Evolutionary conservation across 495 filamentous ascomycete species (phyloP), one percentile per base, ranked within the genome.

Genomic region (Articulospora tetracladia): DNA sequence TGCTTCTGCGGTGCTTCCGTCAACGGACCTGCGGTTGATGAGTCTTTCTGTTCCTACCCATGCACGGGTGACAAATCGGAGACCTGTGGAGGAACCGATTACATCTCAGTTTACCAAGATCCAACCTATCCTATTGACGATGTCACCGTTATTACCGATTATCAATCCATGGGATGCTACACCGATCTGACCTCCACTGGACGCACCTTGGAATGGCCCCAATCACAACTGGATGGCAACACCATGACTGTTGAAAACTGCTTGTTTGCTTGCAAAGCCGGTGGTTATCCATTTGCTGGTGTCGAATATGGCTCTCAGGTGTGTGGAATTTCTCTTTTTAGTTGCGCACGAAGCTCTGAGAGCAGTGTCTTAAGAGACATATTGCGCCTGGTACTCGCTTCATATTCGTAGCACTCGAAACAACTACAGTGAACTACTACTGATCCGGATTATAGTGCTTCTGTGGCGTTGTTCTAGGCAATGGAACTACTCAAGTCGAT

Each of bases 1-100:
- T 83, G 81, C 69, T 82, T 73, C 68, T 83, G 81, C 61, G 80
- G 80, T 41, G 58, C 71, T 44, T 76, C 77, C 23, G 70, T 83
- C 61, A 72, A 73, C 10, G 66, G 62, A 15, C 17, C 28, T 36
- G 62, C 60, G 41, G 51, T 65, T 10, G 62, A 62, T 26, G 75
- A 80, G 46, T 53, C 58, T 32, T 53, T 72, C 27, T 83, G 81
- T 69, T 72, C 61, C 55, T 73, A 70, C 41, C 72, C 76, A 51
- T 83, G 81, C 65, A 73, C 66, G n/a, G 79, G 78, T 27, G 70
- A 82, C 69, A 64, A 58, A 8, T 57, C 62, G 23, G 58, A 82
- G 65, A 73, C 62, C 24, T 83, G 81, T 61, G 81, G 81, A 26
- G 79, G 76, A 2, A 67, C 72, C 59, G 70, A 76, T 44, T 57